phyloP scores from a whole-genome alignment of 2,329 filamentous ascomycete genomes.

The Exophiala dermatitidis region DNA sequence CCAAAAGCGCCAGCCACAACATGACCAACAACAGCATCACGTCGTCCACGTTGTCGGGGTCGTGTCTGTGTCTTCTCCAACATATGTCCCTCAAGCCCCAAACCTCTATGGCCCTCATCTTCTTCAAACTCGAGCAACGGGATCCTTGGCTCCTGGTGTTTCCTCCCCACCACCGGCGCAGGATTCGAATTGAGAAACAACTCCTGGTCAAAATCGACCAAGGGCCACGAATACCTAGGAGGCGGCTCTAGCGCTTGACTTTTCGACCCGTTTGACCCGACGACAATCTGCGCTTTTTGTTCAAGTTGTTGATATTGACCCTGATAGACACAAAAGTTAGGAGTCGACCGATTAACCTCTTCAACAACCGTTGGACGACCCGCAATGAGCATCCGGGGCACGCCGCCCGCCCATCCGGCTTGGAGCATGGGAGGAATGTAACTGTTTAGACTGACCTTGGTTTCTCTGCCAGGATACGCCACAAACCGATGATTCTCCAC shows the following conservation, averaged over 20 bases:
- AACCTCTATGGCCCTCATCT: background rate
- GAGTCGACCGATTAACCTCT: background rate
- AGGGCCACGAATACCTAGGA: slow-evolving; percentile 9
- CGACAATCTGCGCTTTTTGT: background rate
- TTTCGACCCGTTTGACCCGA: background rate
- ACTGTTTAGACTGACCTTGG: slow-evolving; percentile 1
- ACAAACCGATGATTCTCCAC: background rate
- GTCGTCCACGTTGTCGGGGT: too few species aligned
- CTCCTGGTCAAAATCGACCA: slow-evolving; percentile 17
- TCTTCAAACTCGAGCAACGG: slow-evolving; percentile 6
- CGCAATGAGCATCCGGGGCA: slow-evolving; percentile 10
- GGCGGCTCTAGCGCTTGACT: background rate
- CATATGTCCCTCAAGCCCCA: too few species aligned
- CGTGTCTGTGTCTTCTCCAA: too few species aligned
- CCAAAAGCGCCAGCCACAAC: background rate
- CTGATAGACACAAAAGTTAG: background rate
- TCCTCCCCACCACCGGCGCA: too few species aligned
- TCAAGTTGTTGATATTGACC: background rate
- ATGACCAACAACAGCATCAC: too few species aligned
- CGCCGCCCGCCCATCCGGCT: slow-evolving; percentile 13
- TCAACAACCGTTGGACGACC: background rate
- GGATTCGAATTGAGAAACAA: slow-evolving; percentile 16
- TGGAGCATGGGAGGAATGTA: slow-evolving; percentile 14
- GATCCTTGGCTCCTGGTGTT: slow-evolving; percentile 18
- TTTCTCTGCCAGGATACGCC: slow-evolving; percentile 7